phyloP scores from a whole-genome alignment of 2,329 filamentous ascomycete genomes.

The Clonostachys rhizophaga region DNA sequence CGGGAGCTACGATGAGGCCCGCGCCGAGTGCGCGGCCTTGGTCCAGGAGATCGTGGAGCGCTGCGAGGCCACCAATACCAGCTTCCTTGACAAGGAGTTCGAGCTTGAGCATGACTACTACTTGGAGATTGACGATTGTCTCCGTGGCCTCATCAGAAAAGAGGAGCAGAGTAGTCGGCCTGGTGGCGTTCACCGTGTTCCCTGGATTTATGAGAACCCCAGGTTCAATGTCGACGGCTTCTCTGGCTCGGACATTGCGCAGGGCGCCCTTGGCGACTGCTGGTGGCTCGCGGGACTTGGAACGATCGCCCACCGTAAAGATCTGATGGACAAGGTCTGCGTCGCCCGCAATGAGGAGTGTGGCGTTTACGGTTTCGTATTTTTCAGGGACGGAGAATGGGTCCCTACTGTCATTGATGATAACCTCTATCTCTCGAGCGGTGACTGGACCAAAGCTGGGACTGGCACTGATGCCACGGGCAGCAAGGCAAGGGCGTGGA shows the following conservation, averaged over 20 bases:
- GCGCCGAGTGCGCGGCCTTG: constrained; percentile 29
- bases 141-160: constrained; percentile 4
- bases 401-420: constrained; percentile 68
- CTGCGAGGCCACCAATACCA: constrained; percentile 37
- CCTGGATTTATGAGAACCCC: constrained; percentile 35
- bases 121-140: constrained; percentile 26
- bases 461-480: constrained; percentile 30
- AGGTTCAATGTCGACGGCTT: constrained; percentile 33
- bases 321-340: constrained; percentile 62
- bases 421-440: constrained; percentile 35
- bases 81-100: constrained; percentile 38
- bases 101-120: constrained; percentile 31
- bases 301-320: constrained; percentile 61
- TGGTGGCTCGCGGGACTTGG: constrained; percentile 70
- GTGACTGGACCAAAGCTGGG: constrained; percentile 32
- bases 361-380: constrained; percentile 71
- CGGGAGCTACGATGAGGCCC: constrained; percentile 34
- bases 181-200: constrained; percentile 33
- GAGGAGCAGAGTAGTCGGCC: constrained; percentile 9
- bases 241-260: constrained; percentile 33
- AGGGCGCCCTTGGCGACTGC: constrained; percentile 57
- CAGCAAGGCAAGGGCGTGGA: constrained; percentile 55
- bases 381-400: constrained; percentile 68
- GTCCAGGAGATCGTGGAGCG: constrained; percentile 32
- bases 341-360: constrained; percentile 62